These are phyloP conservation scores for Metschnikowia aberdeeniae DNA, from an alignment of 805 yeast species.

Conservation along the genomic window DNA sequence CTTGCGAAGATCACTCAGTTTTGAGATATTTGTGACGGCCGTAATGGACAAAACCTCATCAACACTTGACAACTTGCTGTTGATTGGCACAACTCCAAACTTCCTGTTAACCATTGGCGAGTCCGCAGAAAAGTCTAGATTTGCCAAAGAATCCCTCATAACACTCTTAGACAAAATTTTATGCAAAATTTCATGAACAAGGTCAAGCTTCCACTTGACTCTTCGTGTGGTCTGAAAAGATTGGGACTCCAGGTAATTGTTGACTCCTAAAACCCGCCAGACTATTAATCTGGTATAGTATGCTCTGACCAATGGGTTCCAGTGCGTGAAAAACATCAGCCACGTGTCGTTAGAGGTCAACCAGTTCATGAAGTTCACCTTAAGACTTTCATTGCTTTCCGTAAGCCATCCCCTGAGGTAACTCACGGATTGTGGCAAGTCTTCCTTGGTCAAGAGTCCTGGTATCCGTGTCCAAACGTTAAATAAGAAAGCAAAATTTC, in stretches of 20 bases:
- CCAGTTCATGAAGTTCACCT: slow-evolving; percentile 52
- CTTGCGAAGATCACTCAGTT: slow-evolving; percentile 39
- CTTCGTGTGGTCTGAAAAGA: slow-evolving; percentile 27
- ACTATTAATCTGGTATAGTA: slow-evolving; percentile 63
- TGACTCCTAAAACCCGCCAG: slow-evolving; percentile 56
- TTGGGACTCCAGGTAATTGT: slow-evolving; percentile 34
- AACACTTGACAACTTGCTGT: slow-evolving; percentile 21
- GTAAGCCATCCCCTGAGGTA: slow-evolving; percentile 35
- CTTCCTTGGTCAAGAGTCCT: slow-evolving; percentile 19
- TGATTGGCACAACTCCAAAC: slow-evolving; percentile 40
- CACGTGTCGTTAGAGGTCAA: slow-evolving; percentile 49
- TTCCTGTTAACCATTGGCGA: slow-evolving; percentile 46
- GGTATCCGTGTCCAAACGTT: slow-evolving; percentile 74
- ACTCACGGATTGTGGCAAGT: slow-evolving; percentile 3
- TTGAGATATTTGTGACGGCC: slow-evolving; percentile 16
- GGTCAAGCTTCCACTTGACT: slow-evolving; percentile 29
- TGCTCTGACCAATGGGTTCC: slow-evolving; percentile 73
- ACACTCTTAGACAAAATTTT: slow-evolving; percentile 2
- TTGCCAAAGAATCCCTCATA: neutral
- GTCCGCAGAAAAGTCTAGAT: slow-evolving; percentile 29
- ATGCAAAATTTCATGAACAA: slow-evolving; percentile 19
- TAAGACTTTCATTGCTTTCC: slow-evolving; percentile 36
- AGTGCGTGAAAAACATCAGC: slow-evolving; percentile 62
- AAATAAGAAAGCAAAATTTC: slow-evolving; percentile 62
- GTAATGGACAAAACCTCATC: slow-evolving; percentile 12